Evolutionary conservation across 176 grass and related monocot genomes (phyloP).

Genomic region (Thalia dealbata): DNA sequence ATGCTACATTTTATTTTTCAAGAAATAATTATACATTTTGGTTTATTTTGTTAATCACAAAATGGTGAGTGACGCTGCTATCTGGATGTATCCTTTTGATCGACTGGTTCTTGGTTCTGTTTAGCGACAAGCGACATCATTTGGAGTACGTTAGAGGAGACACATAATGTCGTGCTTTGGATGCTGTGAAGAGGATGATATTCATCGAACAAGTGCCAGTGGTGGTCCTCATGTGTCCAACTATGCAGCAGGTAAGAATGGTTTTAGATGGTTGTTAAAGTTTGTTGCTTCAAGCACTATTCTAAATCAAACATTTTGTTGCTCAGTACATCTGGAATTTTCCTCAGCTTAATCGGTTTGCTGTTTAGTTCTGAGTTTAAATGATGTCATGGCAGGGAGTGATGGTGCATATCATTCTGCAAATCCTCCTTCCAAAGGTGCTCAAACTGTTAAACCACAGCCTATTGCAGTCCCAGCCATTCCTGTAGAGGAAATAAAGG

Average conservation of each 20-base stretch:
- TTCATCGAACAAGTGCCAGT: constrained; percentile 8
- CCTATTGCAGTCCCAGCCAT: constrained; percentile 63
- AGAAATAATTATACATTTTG: neutral
- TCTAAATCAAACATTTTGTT: neutral
- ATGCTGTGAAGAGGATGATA: constrained; percentile 14
- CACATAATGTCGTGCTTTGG: constrained; percentile 13
- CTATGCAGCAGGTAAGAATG: neutral
- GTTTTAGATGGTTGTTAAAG: neutral
- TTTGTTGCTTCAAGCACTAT: neutral
- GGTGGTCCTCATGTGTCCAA: neutral
- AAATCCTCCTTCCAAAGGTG: constrained; percentile 55
- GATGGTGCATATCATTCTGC: constrained; percentile 40
- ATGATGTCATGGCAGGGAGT: constrained; percentile 25
- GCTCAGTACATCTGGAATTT: neutral
- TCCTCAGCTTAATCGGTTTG: neutral
- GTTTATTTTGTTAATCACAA: neutral
- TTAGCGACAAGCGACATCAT: neutral
- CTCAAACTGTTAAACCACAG: constrained; percentile 53
- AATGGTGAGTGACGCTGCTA: neutral
- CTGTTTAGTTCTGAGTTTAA: neutral
- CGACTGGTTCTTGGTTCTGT: neutral
- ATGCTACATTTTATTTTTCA: neutral
- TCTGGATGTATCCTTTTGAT: neutral
- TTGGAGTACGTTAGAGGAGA: neutral
- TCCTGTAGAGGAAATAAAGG: constrained; percentile 63